Percentiles rank a stretch among this genome's conserved stretches.
phyloP scores from a whole-genome alignment of 371 early-diverging fungal genomes.

The Mortierella sp. region DNA sequence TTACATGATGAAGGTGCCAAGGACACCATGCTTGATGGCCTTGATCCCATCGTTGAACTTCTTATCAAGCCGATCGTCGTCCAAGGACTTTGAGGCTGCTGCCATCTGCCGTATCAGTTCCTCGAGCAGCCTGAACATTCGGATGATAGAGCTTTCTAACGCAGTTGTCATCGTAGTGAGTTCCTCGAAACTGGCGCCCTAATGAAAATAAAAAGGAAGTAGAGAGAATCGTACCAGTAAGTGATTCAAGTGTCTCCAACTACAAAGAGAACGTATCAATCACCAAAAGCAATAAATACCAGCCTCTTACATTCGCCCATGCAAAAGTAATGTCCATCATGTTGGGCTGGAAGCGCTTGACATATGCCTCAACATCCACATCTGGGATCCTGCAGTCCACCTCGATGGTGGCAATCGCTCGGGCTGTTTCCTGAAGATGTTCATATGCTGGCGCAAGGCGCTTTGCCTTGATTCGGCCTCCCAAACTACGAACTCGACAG shows the following conservation, averaged over 20 bases:
- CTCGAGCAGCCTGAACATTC: constrained; percentile 94
- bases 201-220: not conserved
- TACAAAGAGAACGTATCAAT: not conserved
- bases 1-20: too few relatives aligned
- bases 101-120: constrained; percentile 97
- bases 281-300: not conserved
- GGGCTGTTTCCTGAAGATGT: constrained; percentile 87
- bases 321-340: constrained; percentile 97
- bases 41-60: constrained; percentile 93
- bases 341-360: constrained; percentile 84
- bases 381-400: constrained; percentile 85
- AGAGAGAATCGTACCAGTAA: not conserved
- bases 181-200: constrained; percentile 95
- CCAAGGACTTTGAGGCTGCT: constrained; percentile 94
- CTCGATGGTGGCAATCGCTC: constrained; percentile 86
- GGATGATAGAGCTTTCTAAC: constrained; percentile 97
- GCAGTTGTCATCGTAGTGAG: constrained; percentile 96
- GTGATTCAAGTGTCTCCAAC: not conserved
- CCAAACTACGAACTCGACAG: too few relatives aligned
- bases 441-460: too few relatives aligned
- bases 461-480: constrained; percentile 91
- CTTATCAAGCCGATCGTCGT: constrained; percentile 95
- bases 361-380: constrained; percentile 80
- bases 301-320: constrained; percentile 79
- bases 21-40: constrained; percentile 98